These are phyloP conservation scores for Bipolaris gigantea DNA, from an alignment of 2,329 filamentous ascomycete genomes.

Conservation along the genomic window DNA sequence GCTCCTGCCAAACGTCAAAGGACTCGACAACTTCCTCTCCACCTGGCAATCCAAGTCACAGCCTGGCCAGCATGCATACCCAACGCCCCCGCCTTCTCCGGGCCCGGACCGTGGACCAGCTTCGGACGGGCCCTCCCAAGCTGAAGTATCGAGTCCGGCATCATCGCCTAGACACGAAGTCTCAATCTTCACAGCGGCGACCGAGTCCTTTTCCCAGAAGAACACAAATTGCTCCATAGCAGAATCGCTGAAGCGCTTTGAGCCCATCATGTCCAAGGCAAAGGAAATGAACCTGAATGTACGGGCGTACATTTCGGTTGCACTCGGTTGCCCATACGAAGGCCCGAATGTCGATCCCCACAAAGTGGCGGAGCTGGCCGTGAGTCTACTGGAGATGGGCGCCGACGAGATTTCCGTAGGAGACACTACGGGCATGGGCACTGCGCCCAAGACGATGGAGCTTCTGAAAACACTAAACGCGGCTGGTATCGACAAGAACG, in stretches of 20 bases:
- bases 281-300: slow-evolving; percentile 68
- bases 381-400: slow-evolving; percentile 75
- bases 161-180: slow-evolving; percentile 56
- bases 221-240: slow-evolving; percentile 82
- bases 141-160: slow-evolving; percentile 16
- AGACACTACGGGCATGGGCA: slow-evolving; percentile 90
- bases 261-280: slow-evolving; percentile 68
- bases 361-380: slow-evolving; percentile 63
- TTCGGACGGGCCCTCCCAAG: slow-evolving; percentile 45
- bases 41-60: slow-evolving; percentile 53
- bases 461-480: slow-evolving; percentile 66
- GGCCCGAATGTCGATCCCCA: slow-evolving; percentile 62
- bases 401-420: slow-evolving; percentile 89
- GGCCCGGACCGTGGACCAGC: slow-evolving; percentile 43
- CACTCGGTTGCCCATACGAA: slow-evolving; percentile 78
- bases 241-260: slow-evolving; percentile 71
- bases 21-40: slow-evolving; percentile 64
- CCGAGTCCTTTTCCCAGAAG: slow-evolving; percentile 75
- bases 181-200: slow-evolving; percentile 80
- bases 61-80: slow-evolving; percentile 50
- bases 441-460: slow-evolving; percentile 67
- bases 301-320: slow-evolving; percentile 72
- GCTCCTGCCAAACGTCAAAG: slow-evolving; percentile 76
- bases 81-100: slow-evolving; percentile 48
- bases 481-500: slow-evolving; percentile 68